Percentiles rank a stretch among this genome's conserved stretches.
Conservation (phyloP, 1,284 basidiomycete genomes). For the Erythrobasidium hasegawianum region DNA sequence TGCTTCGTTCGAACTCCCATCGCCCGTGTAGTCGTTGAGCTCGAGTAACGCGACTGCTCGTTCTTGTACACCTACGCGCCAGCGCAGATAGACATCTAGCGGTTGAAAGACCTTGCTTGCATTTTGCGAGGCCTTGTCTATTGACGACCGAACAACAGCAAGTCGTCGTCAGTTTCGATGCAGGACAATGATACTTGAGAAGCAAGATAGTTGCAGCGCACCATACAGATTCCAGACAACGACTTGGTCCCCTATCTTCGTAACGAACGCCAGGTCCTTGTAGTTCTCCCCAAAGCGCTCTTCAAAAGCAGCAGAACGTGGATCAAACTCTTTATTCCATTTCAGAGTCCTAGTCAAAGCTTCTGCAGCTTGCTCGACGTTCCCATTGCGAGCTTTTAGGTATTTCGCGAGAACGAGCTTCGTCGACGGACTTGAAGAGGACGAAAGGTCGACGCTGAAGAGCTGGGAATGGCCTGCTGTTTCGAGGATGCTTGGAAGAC, state of each 20-base stretch:
- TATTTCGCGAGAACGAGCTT: conserved; percentile 31
- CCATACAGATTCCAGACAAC: conserved; percentile 36
- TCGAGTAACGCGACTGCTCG: conserved; percentile 15
- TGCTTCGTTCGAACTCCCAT: conserved; percentile 3
- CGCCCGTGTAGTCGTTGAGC: conserved; percentile 16
- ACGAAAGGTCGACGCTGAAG: not conserved
- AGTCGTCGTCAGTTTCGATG: no score
- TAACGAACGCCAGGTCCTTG: conserved; percentile 1
- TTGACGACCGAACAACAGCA: not conserved
- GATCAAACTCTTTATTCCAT: conserved; percentile 36
- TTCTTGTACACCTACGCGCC: conserved; percentile 36
- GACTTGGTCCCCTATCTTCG: not conserved
- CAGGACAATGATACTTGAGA: no score
- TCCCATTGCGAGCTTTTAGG: conserved; percentile 10
- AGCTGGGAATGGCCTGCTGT: not conserved
- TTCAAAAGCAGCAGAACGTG: conserved; percentile 16
- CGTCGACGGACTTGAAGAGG: not conserved
- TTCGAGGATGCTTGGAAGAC: not conserved
- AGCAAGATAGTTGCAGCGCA: no score
- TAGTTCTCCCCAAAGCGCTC: conserved; percentile 28
- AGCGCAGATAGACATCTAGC: conserved; percentile 20
- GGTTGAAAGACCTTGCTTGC: conserved; percentile 9
- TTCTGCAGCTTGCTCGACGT: conserved; percentile 18
- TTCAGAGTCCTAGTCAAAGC: conserved; percentile 20
- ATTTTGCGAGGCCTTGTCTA: conserved; percentile 3